Base-by-base conservation (phyloP, 2,329 filamentous ascomycete species). In the Ophiostoma sp. region DNA sequence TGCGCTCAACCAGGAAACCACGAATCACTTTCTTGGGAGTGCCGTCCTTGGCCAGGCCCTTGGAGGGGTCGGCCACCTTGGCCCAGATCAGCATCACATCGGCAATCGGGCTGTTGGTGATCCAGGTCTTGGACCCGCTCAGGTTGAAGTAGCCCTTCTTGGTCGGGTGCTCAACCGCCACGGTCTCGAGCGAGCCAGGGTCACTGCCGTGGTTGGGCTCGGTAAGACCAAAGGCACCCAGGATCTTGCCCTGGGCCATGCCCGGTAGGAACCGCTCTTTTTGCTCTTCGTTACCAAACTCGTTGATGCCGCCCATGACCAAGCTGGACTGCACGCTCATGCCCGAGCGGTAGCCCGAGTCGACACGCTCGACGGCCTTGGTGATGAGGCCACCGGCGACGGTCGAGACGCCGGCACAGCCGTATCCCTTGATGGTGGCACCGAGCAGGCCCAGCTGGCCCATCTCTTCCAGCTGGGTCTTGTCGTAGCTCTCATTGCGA, bases 161-260 rank as follows among this genome's bases (percentile, higher is more conserved):
- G 12, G 87, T 89, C 6, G 93, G 92, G 80, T 97, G 93, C 70
- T 89, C 89, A 79, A 90, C 92, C 11, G 93, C 93, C 19, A 87
- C 87, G 6, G 91, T 93, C 85, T 97, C 93, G 92, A 97, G 93
- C 3, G 91, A 92, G 17, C 93, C 93, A 22, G 93, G 93, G 79
- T 97, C 93, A 70, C 92, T 94, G 75, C 93, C 93, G 81, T 97
- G 93, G 81, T 97, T 95, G 61, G 93, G 93, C 82, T 97, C 93
- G 0, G 93, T 97, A 77, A 97, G 83, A 31, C 93, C 93, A 81
- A 97, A 97, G 76, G 92, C 93, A 55, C 93, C 93, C 11, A 95
- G 81, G 7, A 94, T 80, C 80, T 93, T 90, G 28, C 93, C 93
- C 80, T 91, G 91, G 4, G 93, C 93, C 86, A 97, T 89, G 19